A percentile compares a stretch with the other conserved stretches of the same genome.
Evolutionary conservation across 768 basidiomycete species (phyloP).

Genomic region (Tylopilus rubrobrunneus): DNA sequence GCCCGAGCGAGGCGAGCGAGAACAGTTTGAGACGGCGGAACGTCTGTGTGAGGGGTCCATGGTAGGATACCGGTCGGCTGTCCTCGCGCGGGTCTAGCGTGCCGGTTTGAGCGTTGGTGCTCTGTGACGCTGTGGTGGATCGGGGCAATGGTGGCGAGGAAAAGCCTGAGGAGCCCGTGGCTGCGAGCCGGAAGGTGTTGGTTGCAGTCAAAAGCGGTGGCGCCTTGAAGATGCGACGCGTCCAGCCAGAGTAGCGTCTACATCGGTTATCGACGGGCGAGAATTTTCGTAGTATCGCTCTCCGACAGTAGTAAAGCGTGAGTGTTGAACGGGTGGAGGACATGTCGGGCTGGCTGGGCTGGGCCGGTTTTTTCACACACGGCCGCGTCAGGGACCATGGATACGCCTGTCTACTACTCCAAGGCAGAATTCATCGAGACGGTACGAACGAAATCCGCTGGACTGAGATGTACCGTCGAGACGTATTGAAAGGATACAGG

Average conservation of each 20-base stretch:
- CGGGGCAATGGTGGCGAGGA: slow-evolving; percentile 8
- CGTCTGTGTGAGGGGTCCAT: slow-evolving; percentile 67
- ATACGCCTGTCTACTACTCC: slow-evolving; percentile 73
- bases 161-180: not conserved
- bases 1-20: slow-evolving; percentile 71
- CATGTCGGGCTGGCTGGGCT: slow-evolving; percentile 1
- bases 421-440: slow-evolving; percentile 88
- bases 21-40: slow-evolving; percentile 80
- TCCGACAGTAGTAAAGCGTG: slow-evolving; percentile 16
- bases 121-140: slow-evolving; percentile 10
- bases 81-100: slow-evolving; percentile 3
- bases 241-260: not conserved
- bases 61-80: slow-evolving; percentile 40
- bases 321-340: slow-evolving; percentile 3
- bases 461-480: not conserved
- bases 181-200: not conserved
- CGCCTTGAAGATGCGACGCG: not conserved
- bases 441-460: slow-evolving; percentile 37
- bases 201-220: not conserved
- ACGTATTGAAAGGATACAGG: slow-evolving; percentile 70
- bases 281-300: not conserved
- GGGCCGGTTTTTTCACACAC: not conserved
- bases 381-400: slow-evolving; percentile 40
- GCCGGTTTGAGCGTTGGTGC: slow-evolving; percentile 1
- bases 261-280: not conserved